Conservation (phyloP, 257 asterid species). For the Ehretia macrophylla region DNA sequence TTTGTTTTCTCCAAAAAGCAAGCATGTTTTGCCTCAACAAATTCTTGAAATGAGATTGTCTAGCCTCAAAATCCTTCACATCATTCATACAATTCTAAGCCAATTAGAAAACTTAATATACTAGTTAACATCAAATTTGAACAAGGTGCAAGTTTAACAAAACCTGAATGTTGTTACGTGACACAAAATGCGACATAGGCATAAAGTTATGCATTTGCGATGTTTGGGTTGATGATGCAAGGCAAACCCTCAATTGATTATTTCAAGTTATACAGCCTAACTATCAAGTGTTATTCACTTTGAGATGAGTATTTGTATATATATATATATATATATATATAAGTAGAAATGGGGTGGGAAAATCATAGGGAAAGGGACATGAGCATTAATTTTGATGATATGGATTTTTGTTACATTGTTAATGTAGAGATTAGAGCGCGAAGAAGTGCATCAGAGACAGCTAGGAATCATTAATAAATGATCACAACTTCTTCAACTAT, state of each 20-base stretch:
- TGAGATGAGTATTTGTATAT: not conserved
- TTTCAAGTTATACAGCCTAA: conserved; percentile 7
- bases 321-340: not conserved
- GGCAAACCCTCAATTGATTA: not conserved
- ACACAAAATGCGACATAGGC: conserved; percentile 1
- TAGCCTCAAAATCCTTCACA: conserved; percentile 10
- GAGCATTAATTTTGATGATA: too few relatives aligned
- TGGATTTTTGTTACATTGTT: too few relatives aligned
- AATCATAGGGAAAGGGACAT: too few relatives aligned
- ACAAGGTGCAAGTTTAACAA: not conserved
- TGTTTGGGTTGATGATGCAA: conserved; percentile 7
- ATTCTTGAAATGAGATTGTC: conserved; percentile 7
- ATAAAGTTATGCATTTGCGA: conserved; percentile 19
- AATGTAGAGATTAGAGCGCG: too few relatives aligned
- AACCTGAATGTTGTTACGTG: conserved; percentile 17
- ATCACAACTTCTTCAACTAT: too few relatives aligned
- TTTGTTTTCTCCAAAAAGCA: conserved; percentile 29
- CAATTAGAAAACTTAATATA: not conserved
- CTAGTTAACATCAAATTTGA: not conserved
- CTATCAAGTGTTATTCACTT: conserved; percentile 5
- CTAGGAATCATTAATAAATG: too few relatives aligned
- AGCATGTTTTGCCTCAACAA: conserved; percentile 19
- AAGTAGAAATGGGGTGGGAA: not conserved
- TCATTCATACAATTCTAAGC: not conserved
- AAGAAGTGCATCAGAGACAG: too few relatives aligned